Conservation (phyloP, 139 green algal species). For the Chlamydomonas eustigma region DNA sequence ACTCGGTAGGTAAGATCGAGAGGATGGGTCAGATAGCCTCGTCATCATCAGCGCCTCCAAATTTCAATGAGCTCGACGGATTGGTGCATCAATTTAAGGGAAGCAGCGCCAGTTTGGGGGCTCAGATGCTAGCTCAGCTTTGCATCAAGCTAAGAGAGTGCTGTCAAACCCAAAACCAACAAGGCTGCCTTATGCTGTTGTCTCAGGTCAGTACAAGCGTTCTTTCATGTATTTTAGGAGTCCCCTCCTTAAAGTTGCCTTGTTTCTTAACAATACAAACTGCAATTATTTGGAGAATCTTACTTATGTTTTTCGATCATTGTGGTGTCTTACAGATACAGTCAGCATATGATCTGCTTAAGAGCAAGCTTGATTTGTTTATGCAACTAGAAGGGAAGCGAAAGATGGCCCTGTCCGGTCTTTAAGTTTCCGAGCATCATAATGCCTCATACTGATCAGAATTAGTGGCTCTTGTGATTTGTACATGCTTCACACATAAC, state of each 20-base stretch:
- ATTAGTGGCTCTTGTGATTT: no score
- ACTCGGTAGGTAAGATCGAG: conserved; percentile 60
- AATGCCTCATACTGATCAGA: no score
- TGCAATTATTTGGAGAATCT: background rate
- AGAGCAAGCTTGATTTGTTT: conserved; percentile 52
- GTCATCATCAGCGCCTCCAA: background rate
- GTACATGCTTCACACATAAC: no score
- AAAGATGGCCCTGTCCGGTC: no score
- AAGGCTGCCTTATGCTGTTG: conserved; percentile 14
- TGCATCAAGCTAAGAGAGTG: conserved; percentile 67
- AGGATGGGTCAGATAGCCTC: conserved; percentile 45
- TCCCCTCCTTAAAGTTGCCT: background rate
- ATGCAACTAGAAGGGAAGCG: conserved; percentile 54
- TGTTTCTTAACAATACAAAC: no score
- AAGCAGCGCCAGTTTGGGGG: conserved; percentile 69
- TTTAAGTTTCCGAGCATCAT: no score
- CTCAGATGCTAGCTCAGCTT: conserved; percentile 43
- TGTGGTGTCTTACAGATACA: conserved; percentile 17
- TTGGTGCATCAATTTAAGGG: conserved; percentile 88
- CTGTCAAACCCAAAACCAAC: conserved; percentile 41
- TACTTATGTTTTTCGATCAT: background rate
- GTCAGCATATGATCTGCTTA: conserved; percentile 35
- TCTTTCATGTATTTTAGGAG: background rate
- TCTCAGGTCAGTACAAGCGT: conserved; percentile 18
- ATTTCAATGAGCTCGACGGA: conserved; percentile 68